Evolutionary conservation across 202 grass and related monocot genomes (phyloP), one percentile per base, ranked within the genome.

Genomic region (Setaria italica): DNA sequence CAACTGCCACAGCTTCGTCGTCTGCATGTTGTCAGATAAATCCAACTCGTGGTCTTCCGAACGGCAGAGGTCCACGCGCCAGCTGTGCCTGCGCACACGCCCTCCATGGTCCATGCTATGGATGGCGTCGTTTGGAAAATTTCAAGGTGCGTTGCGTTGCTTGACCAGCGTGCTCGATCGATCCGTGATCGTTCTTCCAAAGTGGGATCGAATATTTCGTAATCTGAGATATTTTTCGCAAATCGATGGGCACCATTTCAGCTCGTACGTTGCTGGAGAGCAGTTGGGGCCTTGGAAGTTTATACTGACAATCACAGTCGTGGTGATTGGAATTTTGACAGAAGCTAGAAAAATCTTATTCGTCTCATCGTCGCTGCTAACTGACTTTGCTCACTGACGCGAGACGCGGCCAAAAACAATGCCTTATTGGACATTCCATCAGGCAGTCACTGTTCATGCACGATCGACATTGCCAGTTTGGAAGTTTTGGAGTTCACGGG

Each of bases 101-200:
- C 53, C 34, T 76, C 34, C 25, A 25, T 25, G 25, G 25, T 25
- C 50, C 14, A 4, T 45, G 43, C 12, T n/a, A 0, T 30, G 25
- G 20, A 13, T 34, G 46, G 13, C 25, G 47, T 13, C 29, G 8
- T 21, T 37, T 50, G 62, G 43, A 30, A 66, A 64, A 4, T 67
- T 65, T 65, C 45, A 51, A 66, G 60, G 43, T 50, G 59, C 77
- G 62, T n/a, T 50, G 59, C 77, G 62, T n/a, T 65, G 25, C 59
- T 66, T 80, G 46, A 80, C 62, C 32, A 48, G 10, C 76, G 14
- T 33, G 25, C 47, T 9, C 4, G 45, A 14, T 70, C 42, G 4
- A 1, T 16, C 8, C 20, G 2, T 21, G 56, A 32, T 51, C 47
- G 8, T 35, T 63, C 3, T 47, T 46, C 11, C 25, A 1, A 51